These are phyloP conservation scores for Linum lewisii DNA, from an alignment of 345 rosid species.

Conservation along the genomic window DNA sequence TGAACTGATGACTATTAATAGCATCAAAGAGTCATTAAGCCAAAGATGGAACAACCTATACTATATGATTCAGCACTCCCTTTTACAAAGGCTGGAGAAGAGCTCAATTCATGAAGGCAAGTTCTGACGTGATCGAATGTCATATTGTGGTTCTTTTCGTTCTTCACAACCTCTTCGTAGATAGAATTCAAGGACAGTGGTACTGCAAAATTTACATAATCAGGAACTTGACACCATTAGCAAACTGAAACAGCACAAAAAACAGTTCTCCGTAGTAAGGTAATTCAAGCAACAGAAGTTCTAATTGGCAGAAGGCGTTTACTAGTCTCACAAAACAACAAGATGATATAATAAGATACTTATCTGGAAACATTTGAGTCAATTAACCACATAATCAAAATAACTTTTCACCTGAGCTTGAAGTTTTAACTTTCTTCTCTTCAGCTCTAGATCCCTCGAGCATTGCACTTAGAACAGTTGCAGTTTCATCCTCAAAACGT, in stretches of 20 bases:
- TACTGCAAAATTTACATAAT: constrained; percentile 37
- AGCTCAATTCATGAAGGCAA: constrained; percentile 44
- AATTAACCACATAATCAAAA: constrained; percentile 10
- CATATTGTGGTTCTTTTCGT: constrained; percentile 62
- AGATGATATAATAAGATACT: background rate
- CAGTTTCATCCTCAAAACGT: constrained; percentile 56
- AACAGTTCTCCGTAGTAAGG: too few species aligned
- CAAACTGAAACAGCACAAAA: too few species aligned
- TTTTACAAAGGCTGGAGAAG: constrained; percentile 33
- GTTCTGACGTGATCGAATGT: constrained; percentile 62
- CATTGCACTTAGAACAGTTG: constrained; percentile 67
- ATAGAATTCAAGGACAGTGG: constrained; percentile 54
- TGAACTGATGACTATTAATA: background rate
- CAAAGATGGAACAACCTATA: constrained; percentile 38
- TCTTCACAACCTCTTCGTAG: constrained; percentile 74
- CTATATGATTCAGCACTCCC: constrained; percentile 35
- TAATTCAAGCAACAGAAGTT: too few species aligned
- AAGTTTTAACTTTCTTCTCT: constrained; percentile 63
- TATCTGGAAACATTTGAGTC: background rate
- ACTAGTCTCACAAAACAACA: background rate
- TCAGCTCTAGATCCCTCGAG: constrained; percentile 56
- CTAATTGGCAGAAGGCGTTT: background rate
- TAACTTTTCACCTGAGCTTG: constrained; percentile 43
- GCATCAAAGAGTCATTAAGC: background rate
- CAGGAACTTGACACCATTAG: constrained; percentile 4